A percentile compares a stretch with the other conserved stretches of the same genome.
phyloP scores from a whole-genome alignment of 805 yeast genomes.

The Yamadazyma sp. region DNA sequence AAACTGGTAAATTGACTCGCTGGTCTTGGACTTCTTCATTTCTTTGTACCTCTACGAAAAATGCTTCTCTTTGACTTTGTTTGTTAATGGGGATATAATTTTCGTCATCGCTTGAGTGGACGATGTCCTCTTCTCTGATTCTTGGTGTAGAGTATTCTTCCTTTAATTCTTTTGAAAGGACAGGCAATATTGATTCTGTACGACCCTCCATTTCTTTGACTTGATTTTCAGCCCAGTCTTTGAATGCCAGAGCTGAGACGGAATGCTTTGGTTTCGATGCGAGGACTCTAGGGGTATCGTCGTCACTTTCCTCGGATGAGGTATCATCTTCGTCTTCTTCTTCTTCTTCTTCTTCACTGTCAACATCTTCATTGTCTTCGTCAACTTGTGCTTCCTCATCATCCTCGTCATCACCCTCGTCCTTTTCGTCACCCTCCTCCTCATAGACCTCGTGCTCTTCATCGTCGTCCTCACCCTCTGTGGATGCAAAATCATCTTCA shows the following conservation, averaged over 20 bases:
- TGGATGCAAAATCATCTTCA: conserved; percentile 56
- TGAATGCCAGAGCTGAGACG: conserved; percentile 55
- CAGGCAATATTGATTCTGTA: conserved; percentile 46
- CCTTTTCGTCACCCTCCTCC: conserved; percentile 21
- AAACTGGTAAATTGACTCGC: conserved; percentile 81
- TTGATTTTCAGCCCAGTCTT: conserved; percentile 84
- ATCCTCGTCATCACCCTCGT: conserved; percentile 26
- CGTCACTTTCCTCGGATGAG: conserved; percentile 26
- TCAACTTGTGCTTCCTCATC: conserved; percentile 24
- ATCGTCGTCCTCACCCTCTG: conserved; percentile 23
- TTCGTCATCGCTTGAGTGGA: conserved; percentile 66
- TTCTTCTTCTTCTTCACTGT: conserved; percentile 29
- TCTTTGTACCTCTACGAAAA: conserved; percentile 67
- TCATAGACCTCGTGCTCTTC: conserved; percentile 21
- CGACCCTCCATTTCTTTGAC: conserved; percentile 64
- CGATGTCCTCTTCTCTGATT: conserved; percentile 68
- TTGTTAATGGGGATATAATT: conserved; percentile 59
- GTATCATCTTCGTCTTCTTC: conserved; percentile 33
- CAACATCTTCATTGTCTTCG: conserved; percentile 30
- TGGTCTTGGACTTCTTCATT: conserved; percentile 61
- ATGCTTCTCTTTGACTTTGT: conserved; percentile 54
- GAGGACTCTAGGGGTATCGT: conserved; percentile 33
- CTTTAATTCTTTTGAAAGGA: conserved; percentile 49
- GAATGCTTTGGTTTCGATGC: conserved; percentile 46
- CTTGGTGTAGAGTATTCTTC: conserved; percentile 45